Base-by-base conservation (phyloP, 2,329 filamentous ascomycete genomes). In the Nannizzia gypsea region DNA sequence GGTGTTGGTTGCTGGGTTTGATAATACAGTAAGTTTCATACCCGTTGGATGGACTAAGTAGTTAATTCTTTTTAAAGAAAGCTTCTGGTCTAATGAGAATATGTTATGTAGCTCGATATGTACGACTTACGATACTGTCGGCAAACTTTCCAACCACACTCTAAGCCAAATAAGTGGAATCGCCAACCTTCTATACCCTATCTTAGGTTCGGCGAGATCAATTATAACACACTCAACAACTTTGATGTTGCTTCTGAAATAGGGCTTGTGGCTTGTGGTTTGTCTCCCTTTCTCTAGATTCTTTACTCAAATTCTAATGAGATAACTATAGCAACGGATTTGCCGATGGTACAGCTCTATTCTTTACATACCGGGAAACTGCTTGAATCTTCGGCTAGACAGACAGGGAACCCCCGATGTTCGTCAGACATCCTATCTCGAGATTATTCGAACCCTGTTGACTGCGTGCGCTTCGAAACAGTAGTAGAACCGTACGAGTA, bases 111-210 rank as follows among this genome's bases (percentile, higher is more conserved):
- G 73, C 66, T 76, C 20, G 67, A 70, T 63, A 74, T 75, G 69
- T 76, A 75, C 60, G 74, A 76, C 59, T 66, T 76, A 28, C 73
- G 74, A 22, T 74, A 67, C 59, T 64, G 70, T 1, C 64, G 68
- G 1, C 68, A 67, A 38, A 63, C 64, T 34, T 61, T 69, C 4
- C 64, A 71, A 52, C 62, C 59, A 22, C 67, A 67, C 17, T 69
- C 68, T 5, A 68, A 67, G 31, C 69, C 70, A 20, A 67, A 67
- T 22, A 61, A 60, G n/a, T 62, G 57, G 38, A 58, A 59, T 6
- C 69, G 72, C 52, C 67, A 65, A 11, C 69, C 68, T 5, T 71
- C 69, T 6, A 68, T 61, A 28, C 71, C 74, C 1, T 76, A 73
- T 56, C 63, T 75, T 36, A 63, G 63, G 4, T 75, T 76, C 59